Evolutionary conservation across 2,329 filamentous ascomycete genomes (phyloP).

Genomic region (Colletotrichum tanaceti): DNA sequence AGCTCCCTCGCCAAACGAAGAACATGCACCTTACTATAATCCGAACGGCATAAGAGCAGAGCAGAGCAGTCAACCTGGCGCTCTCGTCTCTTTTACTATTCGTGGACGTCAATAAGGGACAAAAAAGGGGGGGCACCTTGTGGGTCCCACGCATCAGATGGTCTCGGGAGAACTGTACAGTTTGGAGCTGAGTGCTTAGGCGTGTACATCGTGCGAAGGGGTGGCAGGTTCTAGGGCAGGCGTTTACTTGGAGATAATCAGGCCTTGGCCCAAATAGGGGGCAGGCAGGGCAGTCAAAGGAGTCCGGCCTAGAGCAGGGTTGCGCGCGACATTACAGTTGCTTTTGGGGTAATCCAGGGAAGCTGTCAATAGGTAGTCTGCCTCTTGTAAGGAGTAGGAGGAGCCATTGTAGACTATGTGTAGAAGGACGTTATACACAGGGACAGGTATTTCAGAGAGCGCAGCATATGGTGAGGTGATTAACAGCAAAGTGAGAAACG

Average conservation of each 20-base stretch:
- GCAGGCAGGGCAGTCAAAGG: conserved; percentile 28
- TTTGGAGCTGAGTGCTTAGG: conserved; percentile 1
- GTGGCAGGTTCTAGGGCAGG: conserved; percentile 22
- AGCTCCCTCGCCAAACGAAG: conserved; percentile 66
- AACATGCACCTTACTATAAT: conserved; percentile 41
- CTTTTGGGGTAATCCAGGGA: conserved; percentile 33
- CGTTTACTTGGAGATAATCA: conserved; percentile 34
- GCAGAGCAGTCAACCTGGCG: neutral
- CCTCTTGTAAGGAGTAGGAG: neutral
- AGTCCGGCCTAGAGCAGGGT: conserved; percentile 36
- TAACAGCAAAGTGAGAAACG: neutral
- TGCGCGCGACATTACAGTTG: conserved; percentile 36
- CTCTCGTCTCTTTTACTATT: neutral
- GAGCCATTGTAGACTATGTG: conserved; percentile 25
- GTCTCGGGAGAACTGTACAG: conserved; percentile 40
- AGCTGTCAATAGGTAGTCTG: neutral
- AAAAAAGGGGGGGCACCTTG: neutral
- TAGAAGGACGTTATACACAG: conserved; percentile 14
- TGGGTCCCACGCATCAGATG: conserved; percentile 46
- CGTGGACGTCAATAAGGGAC: neutral
- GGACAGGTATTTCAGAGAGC: conserved; percentile 8
- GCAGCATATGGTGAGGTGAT: neutral
- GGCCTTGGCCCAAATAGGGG: conserved; percentile 19
- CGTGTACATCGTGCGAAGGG: conserved; percentile 31
- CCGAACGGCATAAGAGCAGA: conserved; percentile 28